Evolutionary conservation across 352 stramenopile species (phyloP), one percentile per base, ranked within the genome.

Genomic region (Phytopythium cucurbitacearum): DNA sequence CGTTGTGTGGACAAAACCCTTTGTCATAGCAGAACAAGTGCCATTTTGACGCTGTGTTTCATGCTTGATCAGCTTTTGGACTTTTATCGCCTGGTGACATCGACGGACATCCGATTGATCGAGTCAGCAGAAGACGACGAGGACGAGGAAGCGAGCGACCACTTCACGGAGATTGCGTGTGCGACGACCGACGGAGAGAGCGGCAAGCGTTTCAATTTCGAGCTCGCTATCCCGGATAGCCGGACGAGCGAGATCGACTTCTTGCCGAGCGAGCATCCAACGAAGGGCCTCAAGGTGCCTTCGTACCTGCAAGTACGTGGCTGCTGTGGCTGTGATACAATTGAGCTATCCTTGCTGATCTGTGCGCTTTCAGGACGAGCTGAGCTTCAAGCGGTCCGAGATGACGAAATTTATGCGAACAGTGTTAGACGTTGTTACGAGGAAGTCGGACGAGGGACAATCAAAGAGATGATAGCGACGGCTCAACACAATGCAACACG

Each of bases 401-500:
- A 79, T 91, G 67, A 91, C 80, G 52, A 87, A 88, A 46, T 94
- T 94, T 58, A 88, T 90, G 72, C 76, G 79, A 42, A 87, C 81
- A 56, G 63, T 91, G 44, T 59, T 94, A 41, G 84, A 94, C 60
- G 74, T 87, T 35, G 80, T 92, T 39, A 89, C 89, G 61, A 87
- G 86, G 59, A 76, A 80, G 61, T 36, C 62, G 44, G 65, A 61
- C 37, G 39, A 64, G 50, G 40, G 13, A 36, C 51, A 40, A 11
- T 15, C 44, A 28, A 51, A 51, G 46, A 51, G 46, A 35, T 51
- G 13, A 51, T n/a, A n/a, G 46, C 34, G 21, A 28, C 21, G 21
- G 21, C 21, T 28, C 21, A 28, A 28, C 21, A 28, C 21, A 28
- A 28, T 28, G 21, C 21, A 28, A 28, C 21, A 28, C 21, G 21